phyloP scores from a whole-genome alignment of 345 rosid genomes.

The Salix arbutifolia region DNA sequence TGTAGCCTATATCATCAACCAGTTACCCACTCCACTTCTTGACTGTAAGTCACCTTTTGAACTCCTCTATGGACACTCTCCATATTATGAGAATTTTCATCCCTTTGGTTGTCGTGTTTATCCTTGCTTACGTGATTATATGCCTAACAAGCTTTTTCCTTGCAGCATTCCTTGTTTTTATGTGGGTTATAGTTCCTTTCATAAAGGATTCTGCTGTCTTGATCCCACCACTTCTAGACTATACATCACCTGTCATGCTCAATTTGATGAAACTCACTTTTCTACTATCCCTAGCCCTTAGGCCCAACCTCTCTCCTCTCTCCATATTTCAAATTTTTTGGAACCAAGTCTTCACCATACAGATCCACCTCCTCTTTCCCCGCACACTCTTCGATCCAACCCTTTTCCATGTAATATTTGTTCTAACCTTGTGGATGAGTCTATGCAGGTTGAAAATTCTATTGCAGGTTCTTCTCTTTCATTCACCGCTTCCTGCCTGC shows the following conservation, averaged over 20 bases:
- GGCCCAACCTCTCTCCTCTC: not conserved
- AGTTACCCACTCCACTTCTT: not conserved
- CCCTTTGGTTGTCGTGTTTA: not conserved
- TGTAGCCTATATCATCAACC: not conserved
- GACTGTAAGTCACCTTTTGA: not conserved
- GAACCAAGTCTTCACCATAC: not conserved
- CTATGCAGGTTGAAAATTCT: slow-evolving; percentile 1
- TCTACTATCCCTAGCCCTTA: not conserved
- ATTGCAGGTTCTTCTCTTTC: not conserved
- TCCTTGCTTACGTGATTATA: not conserved
- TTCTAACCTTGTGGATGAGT: slow-evolving; percentile 4
- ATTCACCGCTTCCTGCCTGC: not conserved
- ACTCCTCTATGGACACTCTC: not conserved
- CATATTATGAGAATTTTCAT: not conserved
- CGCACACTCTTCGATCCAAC: not conserved
- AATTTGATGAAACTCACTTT: slow-evolving; percentile 10
- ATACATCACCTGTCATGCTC: not conserved
- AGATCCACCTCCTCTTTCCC: not conserved
- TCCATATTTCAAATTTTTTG: not conserved
- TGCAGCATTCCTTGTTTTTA: not conserved
- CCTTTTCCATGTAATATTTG: not conserved
- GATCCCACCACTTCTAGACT: not conserved
- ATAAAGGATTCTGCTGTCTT: not conserved
- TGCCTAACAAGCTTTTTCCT: not conserved
- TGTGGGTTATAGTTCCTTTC: not conserved